These are phyloP conservation scores for Saxispiralis lemnorum DNA, from an alignment of 495 filamentous ascomycete species.

Conservation along the genomic window DNA sequence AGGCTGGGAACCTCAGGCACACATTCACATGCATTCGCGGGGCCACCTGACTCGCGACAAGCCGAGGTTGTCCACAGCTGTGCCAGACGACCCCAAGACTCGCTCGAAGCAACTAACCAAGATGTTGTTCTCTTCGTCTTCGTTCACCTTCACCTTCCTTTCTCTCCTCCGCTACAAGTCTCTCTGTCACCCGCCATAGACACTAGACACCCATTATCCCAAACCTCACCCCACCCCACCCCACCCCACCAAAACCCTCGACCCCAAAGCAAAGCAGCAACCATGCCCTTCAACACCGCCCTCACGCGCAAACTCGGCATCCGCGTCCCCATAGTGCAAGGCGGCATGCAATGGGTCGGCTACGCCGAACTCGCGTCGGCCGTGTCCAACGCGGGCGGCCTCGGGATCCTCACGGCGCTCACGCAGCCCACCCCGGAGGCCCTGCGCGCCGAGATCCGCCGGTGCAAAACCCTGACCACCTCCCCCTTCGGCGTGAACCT, in stretches of 20 bases:
- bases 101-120: no score
- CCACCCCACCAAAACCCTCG: neutral
- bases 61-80: no score
- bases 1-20: no score
- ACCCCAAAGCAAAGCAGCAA: slow-evolving; percentile 3
- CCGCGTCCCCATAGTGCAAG: slow-evolving; percentile 86
- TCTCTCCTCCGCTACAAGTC: no score
- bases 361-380: slow-evolving; percentile 86
- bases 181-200: no score
- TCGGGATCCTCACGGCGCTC: slow-evolving; percentile 82
- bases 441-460: slow-evolving; percentile 81
- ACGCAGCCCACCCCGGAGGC: slow-evolving; percentile 88
- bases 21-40: no score
- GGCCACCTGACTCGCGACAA: no score
- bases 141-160: no score
- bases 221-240: neutral
- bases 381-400: slow-evolving; percentile 85
- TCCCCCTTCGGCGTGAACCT: slow-evolving; percentile 92
- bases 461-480: slow-evolving; percentile 67
- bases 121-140: no score
- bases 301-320: slow-evolving; percentile 83
- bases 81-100: no score
- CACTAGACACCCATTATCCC: no score
- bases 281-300: slow-evolving; percentile 84
- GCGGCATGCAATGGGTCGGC: slow-evolving; percentile 88